Percentiles rank a stretch among this genome's conserved stretches.
Evolutionary conservation across 176 grass and related monocot genomes (phyloP).

Genomic region (bread wheat (Triticum aestivum)): DNA sequence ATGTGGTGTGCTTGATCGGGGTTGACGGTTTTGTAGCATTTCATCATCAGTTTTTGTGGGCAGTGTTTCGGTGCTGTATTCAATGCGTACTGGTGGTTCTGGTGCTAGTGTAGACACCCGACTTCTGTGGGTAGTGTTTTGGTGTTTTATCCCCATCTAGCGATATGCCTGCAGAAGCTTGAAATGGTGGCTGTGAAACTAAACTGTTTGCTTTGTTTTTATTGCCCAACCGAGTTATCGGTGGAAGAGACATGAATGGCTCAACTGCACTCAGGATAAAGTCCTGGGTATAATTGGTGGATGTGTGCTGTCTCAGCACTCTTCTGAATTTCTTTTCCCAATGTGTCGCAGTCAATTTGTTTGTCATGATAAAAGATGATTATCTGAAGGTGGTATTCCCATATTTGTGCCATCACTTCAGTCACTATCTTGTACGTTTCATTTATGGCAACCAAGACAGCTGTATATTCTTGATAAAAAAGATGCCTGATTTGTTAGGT

Average conservation of each 20-base stretch:
- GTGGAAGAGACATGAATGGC: neutral
- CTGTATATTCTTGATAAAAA: constrained; percentile 9
- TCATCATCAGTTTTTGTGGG: constrained; percentile 9
- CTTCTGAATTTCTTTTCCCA: constrained; percentile 14
- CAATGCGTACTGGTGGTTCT: constrained; percentile 9
- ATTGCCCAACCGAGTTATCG: neutral
- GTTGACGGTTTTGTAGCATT: constrained; percentile 13
- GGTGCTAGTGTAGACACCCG: neutral
- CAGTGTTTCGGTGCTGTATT: neutral
- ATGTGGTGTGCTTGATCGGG: constrained; percentile 34
- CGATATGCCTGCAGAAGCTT: neutral
- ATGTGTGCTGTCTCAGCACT: neutral
- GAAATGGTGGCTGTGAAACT: neutral
- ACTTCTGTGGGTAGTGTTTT: neutral
- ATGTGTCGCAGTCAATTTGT: neutral
- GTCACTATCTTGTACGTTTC: constrained; percentile 12
- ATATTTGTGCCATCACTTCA: neutral
- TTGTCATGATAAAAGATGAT: neutral
- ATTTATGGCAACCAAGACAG: constrained; percentile 17
- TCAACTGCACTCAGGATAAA: neutral
- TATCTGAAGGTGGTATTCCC: constrained; percentile 11
- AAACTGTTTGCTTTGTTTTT: constrained; percentile 3
- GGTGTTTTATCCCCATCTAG: neutral
- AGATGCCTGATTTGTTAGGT: neutral
- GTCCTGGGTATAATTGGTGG: constrained; percentile 5